Evolutionary conservation across 2,329 filamentous ascomycete species (phyloP), one percentile per base, ranked within the genome.

Genomic region (Drechslerella coelobrocha): DNA sequence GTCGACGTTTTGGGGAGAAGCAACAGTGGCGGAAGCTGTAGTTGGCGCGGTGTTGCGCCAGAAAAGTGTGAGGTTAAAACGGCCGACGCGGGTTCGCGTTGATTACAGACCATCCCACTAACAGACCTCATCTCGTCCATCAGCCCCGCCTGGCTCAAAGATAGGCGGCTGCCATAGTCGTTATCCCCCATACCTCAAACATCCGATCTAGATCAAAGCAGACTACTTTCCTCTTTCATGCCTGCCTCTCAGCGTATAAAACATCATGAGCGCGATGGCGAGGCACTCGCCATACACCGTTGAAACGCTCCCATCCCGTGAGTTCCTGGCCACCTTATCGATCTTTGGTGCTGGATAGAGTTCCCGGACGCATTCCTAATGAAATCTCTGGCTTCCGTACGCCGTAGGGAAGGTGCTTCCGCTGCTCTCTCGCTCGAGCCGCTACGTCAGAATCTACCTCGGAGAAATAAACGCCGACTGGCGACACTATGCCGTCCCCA

Each of bases 381-480:
- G 5, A 27, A 37, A 21, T 39, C 17, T 45, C 29, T 31, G 34
- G 53, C 50, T 41, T 47, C 26, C 21, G 41, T 39, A n/a, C 17
- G 23, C 47, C 23, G 31, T 37, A 71, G 66, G 59, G 34, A 71
- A 71, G 48, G 54, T 63, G 29, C 66, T 71, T 5, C 19, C 60
- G 24, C 41, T 71, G 21, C 48, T 71, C 19, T 41, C 59, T 24
- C 59, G 54, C 21, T 71, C 66, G 6, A 71, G 66, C 17, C 66
- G 66, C 21, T 71, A 63, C 43, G 48, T 71, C 31, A 45, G 59
- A 23, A 71, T 71, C 17, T 71, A 71, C 21, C 59, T 71, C 9
- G 66, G 54, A 9, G 66, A 71, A 31, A 62, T 71, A 45, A 59
- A 71, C 19, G 53, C 61, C 48, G 66, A 71, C 54, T 71, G 66